Conservation (phyloP, 2,329 filamentous ascomycete genomes). For the Ceratocystis papillata region DNA sequence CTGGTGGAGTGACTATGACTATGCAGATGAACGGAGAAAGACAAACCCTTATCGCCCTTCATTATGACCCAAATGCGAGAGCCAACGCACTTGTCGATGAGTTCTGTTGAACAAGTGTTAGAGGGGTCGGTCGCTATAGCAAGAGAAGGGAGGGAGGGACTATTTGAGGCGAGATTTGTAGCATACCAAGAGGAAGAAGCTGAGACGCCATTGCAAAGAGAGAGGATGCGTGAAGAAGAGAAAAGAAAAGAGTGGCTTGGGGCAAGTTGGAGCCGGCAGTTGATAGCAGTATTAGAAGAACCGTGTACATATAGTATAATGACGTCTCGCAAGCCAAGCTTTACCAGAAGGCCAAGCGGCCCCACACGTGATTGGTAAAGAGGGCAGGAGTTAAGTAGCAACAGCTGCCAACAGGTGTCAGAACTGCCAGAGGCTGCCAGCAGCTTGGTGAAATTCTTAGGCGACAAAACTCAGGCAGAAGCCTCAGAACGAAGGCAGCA, state of each 20-base stretch:
- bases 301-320: not conserved
- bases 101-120: constrained; percentile 47
- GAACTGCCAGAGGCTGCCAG: not conserved
- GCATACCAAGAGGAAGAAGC: constrained; percentile 57
- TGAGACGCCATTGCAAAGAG: constrained; percentile 53
- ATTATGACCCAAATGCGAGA: constrained; percentile 98
- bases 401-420: not conserved
- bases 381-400: not conserved
- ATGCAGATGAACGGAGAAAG: constrained; percentile 11
- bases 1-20: not conserved
- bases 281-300: not conserved
- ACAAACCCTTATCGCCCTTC: constrained; percentile 92
- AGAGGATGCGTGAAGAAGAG: not conserved
- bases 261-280: not conserved
- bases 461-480: too few species aligned
- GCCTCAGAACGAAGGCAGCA: too few species aligned
- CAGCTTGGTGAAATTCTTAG: not conserved
- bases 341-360: not conserved
- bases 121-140: not conserved
- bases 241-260: not conserved
- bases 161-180: not conserved
- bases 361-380: constrained; percentile 12
- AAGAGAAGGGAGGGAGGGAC: not conserved
- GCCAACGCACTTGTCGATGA: constrained; percentile 98
- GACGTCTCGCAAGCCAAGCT: constrained; percentile 16